Evolutionary conservation across 2,329 filamentous ascomycete species (phyloP), one percentile per base, ranked within the genome.

Genomic region (Amauroascus niger): DNA sequence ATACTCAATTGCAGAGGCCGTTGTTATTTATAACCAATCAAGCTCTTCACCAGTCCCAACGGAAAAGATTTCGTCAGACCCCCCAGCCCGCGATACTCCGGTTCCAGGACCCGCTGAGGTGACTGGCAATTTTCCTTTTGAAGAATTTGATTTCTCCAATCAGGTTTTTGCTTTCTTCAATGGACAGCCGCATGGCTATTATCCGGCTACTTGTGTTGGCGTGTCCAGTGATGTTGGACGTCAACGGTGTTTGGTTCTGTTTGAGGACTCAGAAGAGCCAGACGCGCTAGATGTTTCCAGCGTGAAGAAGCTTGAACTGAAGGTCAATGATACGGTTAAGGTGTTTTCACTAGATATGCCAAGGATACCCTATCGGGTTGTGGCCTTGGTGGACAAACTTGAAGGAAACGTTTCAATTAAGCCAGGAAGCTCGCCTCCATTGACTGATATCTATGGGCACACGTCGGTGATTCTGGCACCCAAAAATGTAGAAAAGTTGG

Each of bases 151-250:
- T 22, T 69, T 72, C 11, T 74, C 75, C 4, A 76, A 78, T 52
- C 74, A 81, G 56, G 74, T 83, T 0, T 73, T 83, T 57, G 79
- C 80, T 6, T 70, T 73, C 26, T 84, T 80, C 74, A 79, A 74
- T 58, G 75, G 76, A 18, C 70, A 70, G n/a, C 74, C 70, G 46
- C 73, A 74, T 51, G 72, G 69, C n/a, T 83, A 77, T 62, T 82
- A 80, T 61, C 79, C 81, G 46, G 81, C 78, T 7, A 79, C 74
- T n/a, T 83, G 76, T 59, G 64, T 81, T 32, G 76, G 75, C 2
- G 67, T 66, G 14, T 67, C 74, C 18, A 64, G 69, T 43, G 61
- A 65, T 2, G 64, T 67, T 9, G 61, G 65, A 0, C 67, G 73
- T 49, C 60, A 61, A 35, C 73, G 72, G 28, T 75, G 76, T 59